Evolutionary conservation across 176 grass and related monocot species (phyloP).

Genomic region (Aechmea fasciata): DNA sequence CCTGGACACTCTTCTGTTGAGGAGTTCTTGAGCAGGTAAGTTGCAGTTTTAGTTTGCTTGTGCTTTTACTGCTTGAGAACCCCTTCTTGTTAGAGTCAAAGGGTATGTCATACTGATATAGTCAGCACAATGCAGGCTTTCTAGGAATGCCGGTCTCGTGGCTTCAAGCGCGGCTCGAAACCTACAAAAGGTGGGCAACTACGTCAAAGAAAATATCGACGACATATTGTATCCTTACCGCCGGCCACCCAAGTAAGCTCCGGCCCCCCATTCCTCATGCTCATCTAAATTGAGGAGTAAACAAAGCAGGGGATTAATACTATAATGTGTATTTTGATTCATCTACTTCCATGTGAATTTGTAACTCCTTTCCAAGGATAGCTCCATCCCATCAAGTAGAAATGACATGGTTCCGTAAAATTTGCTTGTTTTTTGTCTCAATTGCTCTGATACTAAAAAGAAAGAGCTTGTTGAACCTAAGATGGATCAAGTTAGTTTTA

Average conservation of each 20-base stretch:
- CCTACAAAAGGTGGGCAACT: conserved; percentile 42
- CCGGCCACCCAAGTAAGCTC: conserved; percentile 51
- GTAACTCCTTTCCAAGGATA: no score
- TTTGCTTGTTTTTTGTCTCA: no score
- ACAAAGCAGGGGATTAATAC: background rate
- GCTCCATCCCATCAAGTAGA: no score
- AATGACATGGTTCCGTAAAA: no score
- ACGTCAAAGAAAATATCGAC: conserved; percentile 71
- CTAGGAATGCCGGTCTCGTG: conserved; percentile 66
- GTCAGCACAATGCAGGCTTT: conserved; percentile 48
- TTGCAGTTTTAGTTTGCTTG: conserved; percentile 24
- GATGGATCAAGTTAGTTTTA: no score
- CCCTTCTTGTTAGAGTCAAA: background rate
- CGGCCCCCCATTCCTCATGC: background rate
- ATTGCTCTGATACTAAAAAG: no score
- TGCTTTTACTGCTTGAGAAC: background rate
- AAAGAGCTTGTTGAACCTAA: no score
- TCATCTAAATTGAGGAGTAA: conserved; percentile 3
- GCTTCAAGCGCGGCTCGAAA: conserved; percentile 74
- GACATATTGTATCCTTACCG: conserved; percentile 72
- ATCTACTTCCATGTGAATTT: no score
- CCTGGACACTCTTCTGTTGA: conserved; percentile 40
- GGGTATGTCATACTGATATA: background rate
- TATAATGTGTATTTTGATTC: no score
- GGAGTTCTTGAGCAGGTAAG: conserved; percentile 57